phyloP scores from a whole-genome alignment of 345 rosid genomes.

The Eucalyptus erythrocorys region DNA sequence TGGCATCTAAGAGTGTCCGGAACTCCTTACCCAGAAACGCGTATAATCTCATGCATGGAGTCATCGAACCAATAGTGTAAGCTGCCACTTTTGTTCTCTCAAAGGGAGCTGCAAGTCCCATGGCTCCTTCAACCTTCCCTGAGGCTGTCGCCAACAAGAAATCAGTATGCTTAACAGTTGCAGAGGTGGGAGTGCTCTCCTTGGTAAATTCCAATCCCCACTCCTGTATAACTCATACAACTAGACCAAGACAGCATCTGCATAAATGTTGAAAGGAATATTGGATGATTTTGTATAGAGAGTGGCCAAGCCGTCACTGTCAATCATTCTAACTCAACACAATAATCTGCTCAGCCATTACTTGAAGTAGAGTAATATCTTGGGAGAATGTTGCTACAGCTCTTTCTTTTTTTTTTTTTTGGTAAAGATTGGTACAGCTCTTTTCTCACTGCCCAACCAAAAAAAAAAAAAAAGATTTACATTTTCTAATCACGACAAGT shows the following conservation, averaged over 20 bases:
- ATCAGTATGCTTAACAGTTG: conserved; percentile 64
- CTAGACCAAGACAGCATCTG: neutral
- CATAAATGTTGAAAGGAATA: neutral
- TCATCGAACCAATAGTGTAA: conserved; percentile 83
- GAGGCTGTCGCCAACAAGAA: conserved; percentile 91
- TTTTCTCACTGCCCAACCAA: too few species aligned
- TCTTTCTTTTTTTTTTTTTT: too few species aligned
- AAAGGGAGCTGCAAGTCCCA: conserved; percentile 91
- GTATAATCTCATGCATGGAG: conserved; percentile 90
- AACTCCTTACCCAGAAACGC: conserved; percentile 71
- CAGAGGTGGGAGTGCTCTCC: conserved; percentile 37
- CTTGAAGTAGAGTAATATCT: too few species aligned
- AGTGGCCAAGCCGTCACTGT: too few species aligned
- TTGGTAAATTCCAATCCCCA: conserved; percentile 55
- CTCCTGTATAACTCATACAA: conserved; percentile 45
- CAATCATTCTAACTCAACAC: too few species aligned
- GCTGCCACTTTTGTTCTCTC: conserved; percentile 95
- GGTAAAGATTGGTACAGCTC: too few species aligned
- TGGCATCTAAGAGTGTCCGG: conserved; percentile 28
- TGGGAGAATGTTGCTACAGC: too few species aligned
- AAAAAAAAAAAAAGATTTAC: too few species aligned
- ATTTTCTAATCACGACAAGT: too few species aligned
- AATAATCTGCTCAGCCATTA: too few species aligned
- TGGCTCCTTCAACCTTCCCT: conserved; percentile 83
- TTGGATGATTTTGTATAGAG: too few species aligned